Evolutionary conservation across 2,329 filamentous ascomycete genomes (phyloP).

Genomic region (Neofusicoccum ribis): DNA sequence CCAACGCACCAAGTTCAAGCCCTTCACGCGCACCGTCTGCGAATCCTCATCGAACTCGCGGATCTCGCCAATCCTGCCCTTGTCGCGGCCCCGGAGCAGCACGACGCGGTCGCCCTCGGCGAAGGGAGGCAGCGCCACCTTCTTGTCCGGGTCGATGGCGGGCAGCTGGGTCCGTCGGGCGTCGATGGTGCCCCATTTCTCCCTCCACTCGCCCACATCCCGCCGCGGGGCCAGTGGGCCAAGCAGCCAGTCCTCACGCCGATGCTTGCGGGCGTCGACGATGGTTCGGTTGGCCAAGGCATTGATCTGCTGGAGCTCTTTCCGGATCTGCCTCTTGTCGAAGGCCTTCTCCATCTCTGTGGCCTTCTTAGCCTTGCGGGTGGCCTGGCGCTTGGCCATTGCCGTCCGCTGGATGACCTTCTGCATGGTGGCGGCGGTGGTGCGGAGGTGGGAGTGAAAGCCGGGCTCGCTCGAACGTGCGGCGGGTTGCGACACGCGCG

Average conservation of each 20-base stretch:
- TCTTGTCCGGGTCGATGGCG: slow-evolving; percentile 38
- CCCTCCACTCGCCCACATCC: slow-evolving; percentile 62
- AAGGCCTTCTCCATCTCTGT: slow-evolving; percentile 27
- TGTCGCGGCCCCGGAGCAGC: slow-evolving; percentile 73
- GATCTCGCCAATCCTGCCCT: slow-evolving; percentile 81
- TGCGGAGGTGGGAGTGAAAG: slow-evolving; percentile 2
- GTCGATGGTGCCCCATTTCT: slow-evolving; percentile 60
- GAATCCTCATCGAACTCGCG: slow-evolving; percentile 48
- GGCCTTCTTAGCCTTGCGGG: slow-evolving; percentile 36
- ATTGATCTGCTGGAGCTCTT: slow-evolving; percentile 9
- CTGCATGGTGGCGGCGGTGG: slow-evolving; percentile 47
- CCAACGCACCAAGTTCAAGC: slow-evolving; percentile 41
- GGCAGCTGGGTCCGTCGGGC: slow-evolving; percentile 32
- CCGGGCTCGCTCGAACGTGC: background rate
- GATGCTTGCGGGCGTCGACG: slow-evolving; percentile 54
- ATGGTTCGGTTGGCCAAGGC: slow-evolving; percentile 38
- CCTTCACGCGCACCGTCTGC: slow-evolving; percentile 37
- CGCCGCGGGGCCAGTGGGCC: slow-evolving; percentile 77
- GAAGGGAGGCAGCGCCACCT: slow-evolving; percentile 34
- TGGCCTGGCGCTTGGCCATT: slow-evolving; percentile 65
- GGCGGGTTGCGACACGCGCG: background rate
- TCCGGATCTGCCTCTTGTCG: slow-evolving; percentile 29
- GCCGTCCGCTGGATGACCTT: slow-evolving; percentile 67
- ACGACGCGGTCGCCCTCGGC: slow-evolving; percentile 75
- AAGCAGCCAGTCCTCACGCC: slow-evolving; percentile 75